Conservation (phyloP, 495 filamentous ascomycete genomes). For the Penicillium angulare region DNA sequence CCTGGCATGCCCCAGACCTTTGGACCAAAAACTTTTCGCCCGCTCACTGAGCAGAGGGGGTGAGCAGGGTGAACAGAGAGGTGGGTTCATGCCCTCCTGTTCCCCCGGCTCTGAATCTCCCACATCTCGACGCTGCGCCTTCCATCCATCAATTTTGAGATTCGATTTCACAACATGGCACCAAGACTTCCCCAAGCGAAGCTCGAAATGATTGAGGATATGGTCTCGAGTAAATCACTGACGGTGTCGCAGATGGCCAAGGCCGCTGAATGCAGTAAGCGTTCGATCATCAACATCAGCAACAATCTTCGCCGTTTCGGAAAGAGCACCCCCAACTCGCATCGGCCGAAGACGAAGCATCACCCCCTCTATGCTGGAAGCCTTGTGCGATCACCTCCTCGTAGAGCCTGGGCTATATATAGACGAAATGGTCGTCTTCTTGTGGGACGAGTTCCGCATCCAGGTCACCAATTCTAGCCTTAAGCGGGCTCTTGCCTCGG, state of each 20-base stretch:
- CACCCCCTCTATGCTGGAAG: constrained; percentile 20
- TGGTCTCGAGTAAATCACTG: no score
- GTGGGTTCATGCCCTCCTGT: no score
- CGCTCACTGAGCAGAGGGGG: constrained; percentile 7
- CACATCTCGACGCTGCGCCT: neutral
- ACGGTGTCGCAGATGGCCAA: constrained; percentile 21
- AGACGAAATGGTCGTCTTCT: constrained; percentile 16
- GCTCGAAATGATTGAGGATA: constrained; percentile 17
- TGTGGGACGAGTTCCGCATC: constrained; percentile 15
- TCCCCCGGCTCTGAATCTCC: neutral
- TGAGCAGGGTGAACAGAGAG: constrained; percentile 12
- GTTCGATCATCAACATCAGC: constrained; percentile 20
- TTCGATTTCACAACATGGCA: neutral
- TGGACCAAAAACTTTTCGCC: constrained; percentile 6
- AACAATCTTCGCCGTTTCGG: constrained; percentile 25
- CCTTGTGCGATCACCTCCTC: constrained; percentile 14
- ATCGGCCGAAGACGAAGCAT: constrained; percentile 12
- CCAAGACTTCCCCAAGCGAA: constrained; percentile 11
- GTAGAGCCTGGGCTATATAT: constrained; percentile 17
- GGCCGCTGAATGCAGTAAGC: constrained; percentile 18
- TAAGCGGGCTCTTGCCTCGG: constrained; percentile 9
- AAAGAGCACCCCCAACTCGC: constrained; percentile 19
- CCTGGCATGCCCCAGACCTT: constrained; percentile 10
- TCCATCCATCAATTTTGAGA: neutral
- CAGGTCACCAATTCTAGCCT: constrained; percentile 2